Percentiles rank a stretch among this genome's conserved stretches.
These are phyloP conservation scores for Leccinum huronense DNA, from an alignment of 1,284 basidiomycete species.

Conservation along the genomic window DNA sequence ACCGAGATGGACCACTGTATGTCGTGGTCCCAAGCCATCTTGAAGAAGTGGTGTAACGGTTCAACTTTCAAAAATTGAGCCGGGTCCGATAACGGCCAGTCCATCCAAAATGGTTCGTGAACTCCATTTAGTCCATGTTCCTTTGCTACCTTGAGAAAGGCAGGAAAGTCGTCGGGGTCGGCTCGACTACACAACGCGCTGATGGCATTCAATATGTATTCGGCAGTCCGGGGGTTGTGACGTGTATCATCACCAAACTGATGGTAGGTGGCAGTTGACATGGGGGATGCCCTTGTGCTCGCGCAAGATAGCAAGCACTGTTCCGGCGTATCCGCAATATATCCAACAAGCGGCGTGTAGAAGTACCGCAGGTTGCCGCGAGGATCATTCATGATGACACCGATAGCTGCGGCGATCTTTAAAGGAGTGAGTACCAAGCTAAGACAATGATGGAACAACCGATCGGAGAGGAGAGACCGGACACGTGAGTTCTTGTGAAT, in stretches of 20 bases:
- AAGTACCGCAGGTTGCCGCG: neutral
- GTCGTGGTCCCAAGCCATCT: conserved; percentile 1
- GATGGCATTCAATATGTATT: neutral
- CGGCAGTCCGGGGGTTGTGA: neutral
- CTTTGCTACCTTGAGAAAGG: conserved; percentile 1
- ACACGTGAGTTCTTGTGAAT: neutral
- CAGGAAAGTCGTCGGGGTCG: neutral
- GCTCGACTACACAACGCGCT: neutral
- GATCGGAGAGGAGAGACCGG: neutral
- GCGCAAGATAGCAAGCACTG: neutral
- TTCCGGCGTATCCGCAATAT: neutral
- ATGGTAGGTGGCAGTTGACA: neutral
- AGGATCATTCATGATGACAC: neutral
- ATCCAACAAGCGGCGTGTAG: neutral
- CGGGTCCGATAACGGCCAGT: neutral
- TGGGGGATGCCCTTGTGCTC: neutral
- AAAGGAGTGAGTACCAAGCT: neutral
- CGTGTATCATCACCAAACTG: neutral
- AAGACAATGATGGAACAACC: neutral
- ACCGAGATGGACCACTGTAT: neutral
- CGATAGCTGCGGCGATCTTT: neutral
- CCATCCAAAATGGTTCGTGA: neutral
- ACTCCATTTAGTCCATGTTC: neutral
- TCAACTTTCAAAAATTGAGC: neutral
- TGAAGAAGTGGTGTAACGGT: conserved; percentile 2